Percentiles rank a stretch among this genome's conserved stretches.
Conservation (phyloP, 495 filamentous ascomycete genomes). For the Penicillium malachiteum region DNA sequence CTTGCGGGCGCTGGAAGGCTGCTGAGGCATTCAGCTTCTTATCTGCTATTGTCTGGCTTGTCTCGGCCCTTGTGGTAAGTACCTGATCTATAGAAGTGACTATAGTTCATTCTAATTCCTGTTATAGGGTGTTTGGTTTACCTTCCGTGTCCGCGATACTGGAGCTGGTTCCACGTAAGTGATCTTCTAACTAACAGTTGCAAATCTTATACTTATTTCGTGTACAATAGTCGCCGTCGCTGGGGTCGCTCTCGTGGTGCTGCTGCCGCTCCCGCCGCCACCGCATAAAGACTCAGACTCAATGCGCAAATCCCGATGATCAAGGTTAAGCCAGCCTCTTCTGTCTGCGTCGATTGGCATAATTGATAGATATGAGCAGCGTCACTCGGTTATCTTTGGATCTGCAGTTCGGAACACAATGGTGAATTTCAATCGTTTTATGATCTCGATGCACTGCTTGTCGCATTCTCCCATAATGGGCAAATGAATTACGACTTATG, state of each 20-base stretch:
- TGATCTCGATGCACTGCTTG: constrained; percentile 11
- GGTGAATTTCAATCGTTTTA: constrained; percentile 8
- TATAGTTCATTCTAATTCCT: constrained; percentile 1
- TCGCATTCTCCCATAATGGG: constrained; percentile 19
- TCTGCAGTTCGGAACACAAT: neutral
- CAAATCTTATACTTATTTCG: constrained; percentile 2
- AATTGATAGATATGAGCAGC: neutral
- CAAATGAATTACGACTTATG: constrained; percentile 28
- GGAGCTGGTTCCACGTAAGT: constrained; percentile 12
- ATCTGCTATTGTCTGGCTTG: constrained; percentile 66
- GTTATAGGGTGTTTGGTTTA: constrained; percentile 42
- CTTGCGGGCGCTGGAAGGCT: constrained; percentile 64
- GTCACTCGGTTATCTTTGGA: neutral
- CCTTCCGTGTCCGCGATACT: constrained; percentile 26
- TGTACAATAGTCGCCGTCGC: constrained; percentile 16
- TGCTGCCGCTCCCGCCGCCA: neutral
- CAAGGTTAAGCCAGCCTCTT: neutral
- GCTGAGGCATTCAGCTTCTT: constrained; percentile 66
- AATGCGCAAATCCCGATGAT: neutral
- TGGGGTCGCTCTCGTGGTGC: constrained; percentile 18
- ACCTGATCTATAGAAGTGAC: neutral
- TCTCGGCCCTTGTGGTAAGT: constrained; percentile 53
- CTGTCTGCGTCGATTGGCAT: neutral
- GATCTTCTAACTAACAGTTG: neutral
- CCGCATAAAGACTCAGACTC: neutral